phyloP scores from a whole-genome alignment of 495 filamentous ascomycete species.

The Tuber melanosporum region DNA sequence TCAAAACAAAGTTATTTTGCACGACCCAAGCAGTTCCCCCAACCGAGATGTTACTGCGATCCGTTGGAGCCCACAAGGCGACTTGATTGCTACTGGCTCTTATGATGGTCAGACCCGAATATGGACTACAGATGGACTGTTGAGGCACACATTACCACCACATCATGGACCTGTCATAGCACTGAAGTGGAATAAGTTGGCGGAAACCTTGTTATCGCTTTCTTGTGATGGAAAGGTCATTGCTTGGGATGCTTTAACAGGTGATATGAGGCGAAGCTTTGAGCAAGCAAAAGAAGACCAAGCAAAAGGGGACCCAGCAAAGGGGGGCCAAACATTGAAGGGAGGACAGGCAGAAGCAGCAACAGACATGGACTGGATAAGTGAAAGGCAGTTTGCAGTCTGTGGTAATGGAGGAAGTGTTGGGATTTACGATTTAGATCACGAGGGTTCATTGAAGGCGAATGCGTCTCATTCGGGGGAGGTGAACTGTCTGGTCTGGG shows the following conservation, averaged over 20 bases:
- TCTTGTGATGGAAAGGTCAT: conserved; percentile 51
- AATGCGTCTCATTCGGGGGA: conserved; percentile 24
- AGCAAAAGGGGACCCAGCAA: conserved; percentile 41
- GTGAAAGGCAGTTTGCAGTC: conserved; percentile 53
- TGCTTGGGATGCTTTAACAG: conserved; percentile 47
- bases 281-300: conserved; percentile 28
- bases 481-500: conserved; percentile 38
- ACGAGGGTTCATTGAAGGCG: conserved; percentile 13
- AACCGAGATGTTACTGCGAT: conserved; percentile 55
- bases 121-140: conserved; percentile 57
- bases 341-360: conserved; percentile 40
- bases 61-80: conserved; percentile 64
- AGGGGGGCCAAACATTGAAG: conserved; percentile 20
- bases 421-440: conserved; percentile 32
- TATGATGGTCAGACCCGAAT: conserved; percentile 61
- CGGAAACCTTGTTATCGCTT: conserved; percentile 51
- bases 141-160: conserved; percentile 46
- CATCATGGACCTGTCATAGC: conserved; percentile 52
- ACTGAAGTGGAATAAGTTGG: conserved; percentile 56
- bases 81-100: conserved; percentile 62
- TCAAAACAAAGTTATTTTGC: conserved; percentile 39
- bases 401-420: conserved; percentile 47
- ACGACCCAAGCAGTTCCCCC: conserved; percentile 45
- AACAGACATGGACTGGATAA: conserved; percentile 57
- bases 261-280: conserved; percentile 45